Percentiles rank a stretch among this genome's conserved stretches.
Conservation (phyloP, 176 grass and related monocot genomes). For the Phoenix dactylifera region DNA sequence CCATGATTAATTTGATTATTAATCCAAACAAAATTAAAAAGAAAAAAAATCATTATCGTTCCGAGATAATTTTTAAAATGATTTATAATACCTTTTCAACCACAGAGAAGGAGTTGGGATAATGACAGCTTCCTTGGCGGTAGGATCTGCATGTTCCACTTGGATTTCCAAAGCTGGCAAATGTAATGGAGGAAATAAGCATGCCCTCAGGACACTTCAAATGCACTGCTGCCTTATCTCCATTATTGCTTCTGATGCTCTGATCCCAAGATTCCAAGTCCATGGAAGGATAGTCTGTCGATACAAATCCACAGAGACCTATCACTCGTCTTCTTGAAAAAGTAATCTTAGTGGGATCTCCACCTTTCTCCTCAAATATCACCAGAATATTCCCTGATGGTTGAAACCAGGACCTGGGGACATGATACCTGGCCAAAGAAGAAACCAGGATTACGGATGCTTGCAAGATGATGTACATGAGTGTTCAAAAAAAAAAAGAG, state of each 20-base stretch:
- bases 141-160: conserved; percentile 60
- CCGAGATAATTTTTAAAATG: too few species aligned
- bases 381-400: conserved; percentile 75
- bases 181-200: conserved; percentile 50
- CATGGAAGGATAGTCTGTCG: conserved; percentile 54
- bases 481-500: too few species aligned
- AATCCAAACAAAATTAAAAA: too few species aligned
- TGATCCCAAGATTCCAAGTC: conserved; percentile 41
- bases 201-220: conserved; percentile 58
- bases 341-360: conserved; percentile 76
- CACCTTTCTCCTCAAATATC: conserved; percentile 80
- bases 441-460: background rate
- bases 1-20: too few species aligned
- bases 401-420: conserved; percentile 87
- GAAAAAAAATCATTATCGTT: too few species aligned
- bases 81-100: conserved; percentile 60
- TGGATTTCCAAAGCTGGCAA: conserved; percentile 84
- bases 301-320: conserved; percentile 51
- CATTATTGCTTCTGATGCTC: conserved; percentile 9
- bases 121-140: conserved; percentile 61
- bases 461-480: too few species aligned
- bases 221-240: conserved; percentile 26
- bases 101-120: conserved; percentile 42
- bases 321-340: conserved; percentile 51
- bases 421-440: conserved; percentile 72